Base-by-base conservation (phyloP, 2,329 filamentous ascomycete genomes). In the Ramularia endophylla region DNA sequence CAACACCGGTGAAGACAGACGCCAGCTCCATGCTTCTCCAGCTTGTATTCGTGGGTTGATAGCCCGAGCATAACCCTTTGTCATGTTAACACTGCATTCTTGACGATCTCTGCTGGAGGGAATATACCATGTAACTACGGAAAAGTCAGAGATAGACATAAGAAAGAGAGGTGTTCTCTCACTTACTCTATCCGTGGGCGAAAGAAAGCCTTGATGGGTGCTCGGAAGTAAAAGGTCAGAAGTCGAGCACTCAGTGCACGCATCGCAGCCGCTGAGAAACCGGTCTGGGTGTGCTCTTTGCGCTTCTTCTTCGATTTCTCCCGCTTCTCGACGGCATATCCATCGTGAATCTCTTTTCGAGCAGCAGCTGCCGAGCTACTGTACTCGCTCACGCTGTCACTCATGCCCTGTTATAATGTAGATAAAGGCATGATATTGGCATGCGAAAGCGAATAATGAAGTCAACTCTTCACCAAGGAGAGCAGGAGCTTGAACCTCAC, bases 191-290 rank as follows among this genome's bases (percentile, higher is more conserved):
- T 87, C 44, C 89, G 73, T 1, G 86, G 89, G 47, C 87, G 79
- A 66, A 95, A 94, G 62, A 95, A 95, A 12, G 88, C 85, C 66
- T 95, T 95, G 39, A 88, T 85, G 1, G 89, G 89, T 0, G 87
- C 87, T 42, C 88, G 76, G 61, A 95, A 95, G 67, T 94, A 95
- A 56, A 95, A 95, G 17, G 87, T 83, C 40, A 95, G 77, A 55
- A 87, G 73, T 60, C 94, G 85, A 6, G 87, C 84, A 54, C 83
- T 89, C 48, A 95, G 64, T 19, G 88, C 89, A 34, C 89, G 83
- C 49, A 88, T 85, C 29, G 86, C 80, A 16, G 88, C 88, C 4
- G 88, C 88, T 16, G 86, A 88, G n/a, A 86, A 85, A 35, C 85
- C 88, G 12, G 78, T 81, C 9, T 75, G 73, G 11, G 78, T 75